Conservation (phyloP, 352 stramenopile species). For the Vaucheria bursata region DNA sequence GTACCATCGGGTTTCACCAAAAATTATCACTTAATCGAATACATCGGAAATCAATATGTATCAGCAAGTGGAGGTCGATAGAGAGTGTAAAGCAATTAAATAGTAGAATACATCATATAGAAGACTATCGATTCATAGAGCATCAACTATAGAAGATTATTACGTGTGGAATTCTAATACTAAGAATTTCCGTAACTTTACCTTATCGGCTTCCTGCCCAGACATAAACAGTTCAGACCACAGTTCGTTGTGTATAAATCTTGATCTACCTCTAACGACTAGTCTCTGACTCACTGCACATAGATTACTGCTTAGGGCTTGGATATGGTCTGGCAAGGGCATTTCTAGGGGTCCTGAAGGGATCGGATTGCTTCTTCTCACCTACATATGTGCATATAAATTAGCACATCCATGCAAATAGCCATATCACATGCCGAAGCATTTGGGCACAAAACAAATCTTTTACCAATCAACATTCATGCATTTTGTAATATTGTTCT, state of each 20-base stretch:
- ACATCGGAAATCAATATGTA: no score
- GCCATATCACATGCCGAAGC: no score
- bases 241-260: constrained; percentile 43
- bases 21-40: no score
- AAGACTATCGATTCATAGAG: no score
- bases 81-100: background rate
- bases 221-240: constrained; percentile 28
- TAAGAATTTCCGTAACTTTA: no score
- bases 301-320: constrained; percentile 16
- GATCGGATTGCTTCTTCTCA: background rate
- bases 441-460: no score
- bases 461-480: no score
- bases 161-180: constrained; percentile 19
- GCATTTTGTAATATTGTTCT: no score
- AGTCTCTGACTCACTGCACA: constrained; percentile 27
- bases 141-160: background rate
- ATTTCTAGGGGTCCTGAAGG: constrained; percentile 15
- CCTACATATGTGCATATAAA: no score
- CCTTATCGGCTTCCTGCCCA: constrained; percentile 22
- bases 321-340: constrained; percentile 14
- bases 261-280: constrained; percentile 19
- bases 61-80: no score
- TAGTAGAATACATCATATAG: background rate
- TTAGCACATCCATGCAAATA: no score
- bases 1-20: no score